phyloP scores from a whole-genome alignment of 768 basidiomycete species.

The Leccinum uliginosum region DNA sequence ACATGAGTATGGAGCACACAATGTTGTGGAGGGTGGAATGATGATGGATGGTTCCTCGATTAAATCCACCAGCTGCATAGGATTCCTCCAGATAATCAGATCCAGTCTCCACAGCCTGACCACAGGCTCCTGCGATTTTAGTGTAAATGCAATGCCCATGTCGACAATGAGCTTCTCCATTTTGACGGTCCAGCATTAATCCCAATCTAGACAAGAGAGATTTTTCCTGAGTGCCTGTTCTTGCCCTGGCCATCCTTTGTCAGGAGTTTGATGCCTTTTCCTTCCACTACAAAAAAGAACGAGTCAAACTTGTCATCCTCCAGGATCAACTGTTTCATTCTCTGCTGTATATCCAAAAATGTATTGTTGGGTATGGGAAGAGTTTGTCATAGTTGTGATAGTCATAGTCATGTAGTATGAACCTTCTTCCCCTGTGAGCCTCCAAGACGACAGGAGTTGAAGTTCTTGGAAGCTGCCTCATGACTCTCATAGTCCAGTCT shows the following conservation, averaged over 20 bases:
- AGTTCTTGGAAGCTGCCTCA: neutral
- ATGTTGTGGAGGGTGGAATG: neutral
- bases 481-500: no score
- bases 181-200: neutral
- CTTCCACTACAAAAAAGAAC: conserved; percentile 12
- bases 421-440: neutral
- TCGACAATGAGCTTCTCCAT: conserved; percentile 5
- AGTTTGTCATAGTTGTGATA: conserved; percentile 5
- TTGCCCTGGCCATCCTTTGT: conserved; percentile 4
- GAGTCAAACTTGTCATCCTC: conserved; percentile 5
- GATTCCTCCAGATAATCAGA: neutral
- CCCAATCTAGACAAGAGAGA: conserved; percentile 6
- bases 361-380: neutral
- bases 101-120: neutral
- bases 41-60: neutral
- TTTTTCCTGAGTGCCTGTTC: neutral
- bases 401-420: neutral
- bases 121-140: neutral
- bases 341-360: neutral
- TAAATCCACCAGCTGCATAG: neutral
- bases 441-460: neutral
- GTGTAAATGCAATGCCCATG: neutral
- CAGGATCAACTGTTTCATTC: neutral
- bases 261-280: conserved; percentile 13
- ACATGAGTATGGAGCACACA: conserved; percentile 5